A percentile compares a stretch with the other conserved stretches of the same genome.
phyloP scores from a whole-genome alignment of 148 eudicot species.

The Fagopyrum homotropicum region DNA sequence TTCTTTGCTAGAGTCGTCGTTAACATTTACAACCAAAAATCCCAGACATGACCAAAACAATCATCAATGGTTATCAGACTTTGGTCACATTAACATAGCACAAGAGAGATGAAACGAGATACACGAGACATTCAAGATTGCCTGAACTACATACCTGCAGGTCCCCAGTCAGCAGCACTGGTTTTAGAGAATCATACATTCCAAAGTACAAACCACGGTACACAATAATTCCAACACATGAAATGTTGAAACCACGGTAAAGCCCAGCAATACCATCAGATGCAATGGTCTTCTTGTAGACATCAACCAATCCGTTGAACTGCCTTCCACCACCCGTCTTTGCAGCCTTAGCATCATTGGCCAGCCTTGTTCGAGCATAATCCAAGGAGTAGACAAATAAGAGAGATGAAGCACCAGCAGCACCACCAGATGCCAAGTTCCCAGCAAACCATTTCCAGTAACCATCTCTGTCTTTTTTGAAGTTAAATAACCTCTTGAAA shows the following conservation, averaged over 20 bases:
- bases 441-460: conserved; percentile 28
- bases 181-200: conserved; percentile 24
- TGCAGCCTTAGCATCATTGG: conserved; percentile 23
- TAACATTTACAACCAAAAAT: too few species aligned
- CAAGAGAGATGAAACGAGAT: not conserved
- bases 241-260: conserved; percentile 24
- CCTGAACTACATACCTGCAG: conserved; percentile 12
- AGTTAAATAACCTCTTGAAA: conserved; percentile 22
- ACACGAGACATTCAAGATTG: not conserved
- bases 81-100: too few species aligned
- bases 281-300: conserved; percentile 19
- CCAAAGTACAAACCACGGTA: conserved; percentile 25
- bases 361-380: conserved; percentile 22
- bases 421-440: conserved; percentile 24
- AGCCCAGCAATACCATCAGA: conserved; percentile 25
- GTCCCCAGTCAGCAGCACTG: conserved; percentile 17
- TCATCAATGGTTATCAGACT: too few species aligned
- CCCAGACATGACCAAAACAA: too few species aligned
- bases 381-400: conserved; percentile 21
- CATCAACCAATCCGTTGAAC: conserved; percentile 23
- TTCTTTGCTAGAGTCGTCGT: too few species aligned
- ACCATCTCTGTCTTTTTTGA: conserved; percentile 23
- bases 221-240: conserved; percentile 23
- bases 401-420: conserved; percentile 23
- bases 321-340: conserved; percentile 23